Base-by-base conservation (phyloP, 2,329 filamentous ascomycete species). In the Penicillium sp. region DNA sequence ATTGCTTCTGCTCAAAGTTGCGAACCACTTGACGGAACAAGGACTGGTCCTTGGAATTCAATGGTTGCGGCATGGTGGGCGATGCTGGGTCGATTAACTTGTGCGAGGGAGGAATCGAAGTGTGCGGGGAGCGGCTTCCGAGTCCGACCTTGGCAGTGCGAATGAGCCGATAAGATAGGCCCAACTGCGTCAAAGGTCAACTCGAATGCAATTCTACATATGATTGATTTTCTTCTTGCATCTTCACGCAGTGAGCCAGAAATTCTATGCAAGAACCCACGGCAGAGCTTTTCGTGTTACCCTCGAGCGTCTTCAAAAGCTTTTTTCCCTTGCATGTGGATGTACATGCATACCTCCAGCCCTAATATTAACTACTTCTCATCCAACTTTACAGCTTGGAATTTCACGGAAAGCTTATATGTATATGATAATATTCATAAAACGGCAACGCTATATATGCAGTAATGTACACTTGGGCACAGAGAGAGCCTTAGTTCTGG, bases 1-100 rank as follows among this genome's bases (percentile, higher is more conserved):
- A 96, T 69, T 97, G 92, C 76, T 99, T 99, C 70, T 92, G 88
- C 76, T 99, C 94, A 80, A 97, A 99, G 75, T 90, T 86, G 71
- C 92, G 92, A 67, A 99, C 90, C 60, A 99, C 86, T 71, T 92
- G 90, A 58, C 91, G 88, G 76, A 99, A 99, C 77, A 96, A 87
- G 71, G 92, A 87, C 65, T 85, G 85, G 81, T 99, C 94, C 78
- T 97, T 97, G 68, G 90, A 85, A 63, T 69, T 74, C 72, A 79
- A 70, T 69, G 69, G 73, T 68, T 76, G 75, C 66, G 72, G 72
- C 69, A 75, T 74, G 64, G 58, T 70, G 67, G 63, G 63, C 61
- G 67, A 64, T 63, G 67, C 56, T 58, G 62, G 55, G 55, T 58
- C 53, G 49, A 58, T 58, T 61, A 61, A 58, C 58, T 62, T 67